These are phyloP conservation scores for Lantana camara DNA, from an alignment of 257 asterid species.

Conservation along the genomic window DNA sequence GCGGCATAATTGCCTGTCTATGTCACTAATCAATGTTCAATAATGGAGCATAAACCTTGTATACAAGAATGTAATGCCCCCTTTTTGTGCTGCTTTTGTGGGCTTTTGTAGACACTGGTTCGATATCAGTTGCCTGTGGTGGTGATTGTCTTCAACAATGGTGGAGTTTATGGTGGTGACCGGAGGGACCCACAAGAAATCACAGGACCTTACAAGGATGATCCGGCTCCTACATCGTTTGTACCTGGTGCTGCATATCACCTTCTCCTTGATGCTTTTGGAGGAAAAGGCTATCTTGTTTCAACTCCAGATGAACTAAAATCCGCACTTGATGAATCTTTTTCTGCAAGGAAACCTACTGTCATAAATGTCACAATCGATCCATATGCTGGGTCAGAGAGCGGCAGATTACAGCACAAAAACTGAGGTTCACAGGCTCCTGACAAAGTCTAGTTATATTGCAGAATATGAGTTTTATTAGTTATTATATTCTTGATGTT, in stretches of 20 bases:
- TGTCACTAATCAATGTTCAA: neutral
- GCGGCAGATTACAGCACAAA: conserved; percentile 90
- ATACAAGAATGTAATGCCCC: neutral
- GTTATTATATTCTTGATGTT: too few species aligned
- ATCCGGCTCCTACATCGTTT: conserved; percentile 93
- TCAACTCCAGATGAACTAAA: conserved; percentile 81
- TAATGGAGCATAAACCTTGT: neutral
- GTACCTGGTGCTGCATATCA: conserved; percentile 91
- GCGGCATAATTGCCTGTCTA: neutral
- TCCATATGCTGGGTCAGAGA: conserved; percentile 92
- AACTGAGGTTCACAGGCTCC: conserved; percentile 50
- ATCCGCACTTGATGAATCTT: conserved; percentile 72
- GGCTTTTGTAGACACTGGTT: conserved; percentile 60
- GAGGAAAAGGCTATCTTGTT: conserved; percentile 84
- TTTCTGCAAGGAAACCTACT: conserved; percentile 71
- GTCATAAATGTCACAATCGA: conserved; percentile 79
- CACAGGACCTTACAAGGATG: conserved; percentile 79
- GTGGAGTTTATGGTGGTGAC: conserved; percentile 93
- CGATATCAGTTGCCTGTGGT: conserved; percentile 91
- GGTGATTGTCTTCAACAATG: conserved; percentile 88
- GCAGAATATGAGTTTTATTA: conserved; percentile 2
- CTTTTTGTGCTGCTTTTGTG: conserved; percentile 26
- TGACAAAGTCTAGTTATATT: neutral
- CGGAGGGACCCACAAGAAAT: conserved; percentile 83
- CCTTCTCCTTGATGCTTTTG: conserved; percentile 74